Evolutionary conservation across 139 green algal genomes (phyloP), one percentile per base, ranked within the genome.

Genomic region (Deuterostichococcus epilithicus): DNA sequence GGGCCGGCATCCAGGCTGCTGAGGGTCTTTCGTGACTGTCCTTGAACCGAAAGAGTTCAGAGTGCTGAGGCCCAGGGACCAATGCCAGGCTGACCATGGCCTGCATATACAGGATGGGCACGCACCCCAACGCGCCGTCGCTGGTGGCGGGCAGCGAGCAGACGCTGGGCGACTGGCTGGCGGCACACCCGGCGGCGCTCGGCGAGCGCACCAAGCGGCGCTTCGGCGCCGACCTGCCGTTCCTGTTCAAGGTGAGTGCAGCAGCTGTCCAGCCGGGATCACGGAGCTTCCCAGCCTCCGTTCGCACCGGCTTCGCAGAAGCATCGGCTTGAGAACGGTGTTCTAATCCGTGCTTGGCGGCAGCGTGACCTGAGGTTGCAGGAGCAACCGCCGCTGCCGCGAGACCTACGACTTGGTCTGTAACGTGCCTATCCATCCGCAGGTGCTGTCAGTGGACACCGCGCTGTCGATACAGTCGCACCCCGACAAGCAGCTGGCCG

Each of bases 401-500:
- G n/a, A n/a, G n/a, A n/a, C n/a, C n/a, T n/a, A n/a, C n/a, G n/a
- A n/a, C n/a, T n/a, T n/a, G n/a, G n/a, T n/a, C n/a, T n/a, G 42
- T 23, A 8, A 52, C 42, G 13, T 52, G 8, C 13, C 8, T 13
- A 13, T 52, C 52, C 52, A 23, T n/a, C 8, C 63, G 52, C 75
- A 91, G 88, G 84, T 98, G 22, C 83, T 99, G n/a, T 94, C 86
- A 5, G 93, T 99, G 42, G 52, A 82, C n/a, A 98, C 92, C 63
- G 96, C 95, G 3, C 88, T 99, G 35, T 97, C 92, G 52, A 99
- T 99, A 60, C 96, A 99, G 81, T 96, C 94, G 5, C 96, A 99
- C 76, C 96, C 96, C 6, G 94, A 99, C 88, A 99, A 99, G 87
- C 67, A 79, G 52, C 87, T 98, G 23, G 96, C 96, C 30, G 89